phyloP scores from a whole-genome alignment of 2,329 filamentous ascomycete species.

The Celoporthe dispersa region DNA sequence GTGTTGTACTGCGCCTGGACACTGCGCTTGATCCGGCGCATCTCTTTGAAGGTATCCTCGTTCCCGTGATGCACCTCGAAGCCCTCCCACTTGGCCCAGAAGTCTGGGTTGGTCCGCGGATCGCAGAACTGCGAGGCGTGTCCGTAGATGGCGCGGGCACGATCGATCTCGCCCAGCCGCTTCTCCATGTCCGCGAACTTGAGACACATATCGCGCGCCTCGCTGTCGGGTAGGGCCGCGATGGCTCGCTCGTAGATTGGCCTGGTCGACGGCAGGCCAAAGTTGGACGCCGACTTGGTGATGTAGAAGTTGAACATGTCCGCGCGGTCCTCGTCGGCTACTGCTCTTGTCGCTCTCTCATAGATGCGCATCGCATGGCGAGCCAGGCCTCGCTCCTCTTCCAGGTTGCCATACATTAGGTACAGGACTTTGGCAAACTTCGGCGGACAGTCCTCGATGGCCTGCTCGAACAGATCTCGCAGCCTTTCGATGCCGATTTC shows the following conservation, averaged over 20 bases:
- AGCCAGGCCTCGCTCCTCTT: constrained; percentile 92
- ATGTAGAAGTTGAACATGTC: constrained; percentile 99
- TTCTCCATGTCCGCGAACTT: constrained; percentile 81
- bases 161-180: constrained; percentile 71
- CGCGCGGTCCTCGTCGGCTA: constrained; percentile 89
- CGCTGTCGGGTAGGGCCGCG: constrained; percentile 85
- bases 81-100: constrained; percentile 96
- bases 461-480: constrained; percentile 95
- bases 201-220: constrained; percentile 97
- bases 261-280: constrained; percentile 90
- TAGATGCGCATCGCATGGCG: constrained; percentile 99
- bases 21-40: constrained; percentile 95
- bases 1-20: constrained; percentile 99
- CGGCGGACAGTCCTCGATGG: constrained; percentile 89
- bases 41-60: constrained; percentile 99
- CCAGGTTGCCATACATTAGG: constrained; percentile 96
- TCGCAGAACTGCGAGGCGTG: constrained; percentile 98
- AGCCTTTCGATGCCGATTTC: constrained; percentile 94
- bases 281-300: constrained; percentile 97
- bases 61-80: constrained; percentile 99
- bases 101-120: constrained; percentile 83
- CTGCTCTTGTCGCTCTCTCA: constrained; percentile 91
- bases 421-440: constrained; percentile 97
- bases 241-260: constrained; percentile 97
- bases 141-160: constrained; percentile 92